These are phyloP conservation scores for Luffa acutangula DNA, from an alignment of 306 rosid genomes.

Conservation along the genomic window DNA sequence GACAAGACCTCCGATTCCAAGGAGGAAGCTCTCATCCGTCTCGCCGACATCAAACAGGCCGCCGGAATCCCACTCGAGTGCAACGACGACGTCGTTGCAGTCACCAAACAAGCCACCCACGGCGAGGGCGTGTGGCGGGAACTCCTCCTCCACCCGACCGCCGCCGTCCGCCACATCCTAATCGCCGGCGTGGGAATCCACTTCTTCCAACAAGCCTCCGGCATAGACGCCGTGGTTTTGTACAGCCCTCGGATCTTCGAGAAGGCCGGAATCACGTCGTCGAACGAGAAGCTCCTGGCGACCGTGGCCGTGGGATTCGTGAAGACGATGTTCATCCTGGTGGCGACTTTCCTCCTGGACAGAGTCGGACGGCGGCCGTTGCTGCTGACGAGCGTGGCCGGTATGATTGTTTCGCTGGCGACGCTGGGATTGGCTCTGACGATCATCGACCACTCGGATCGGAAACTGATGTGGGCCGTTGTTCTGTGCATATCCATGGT, in stretches of 20 bases:
- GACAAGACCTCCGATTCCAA: conserved; percentile 41
- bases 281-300: conserved; percentile 19
- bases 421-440: conserved; percentile 33
- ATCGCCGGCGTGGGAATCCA: conserved; percentile 41
- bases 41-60: conserved; percentile 45
- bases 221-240: conserved; percentile 50
- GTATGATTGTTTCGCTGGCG: conserved; percentile 38
- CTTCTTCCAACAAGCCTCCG: conserved; percentile 52
- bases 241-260: conserved; percentile 47
- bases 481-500: conserved; percentile 33
- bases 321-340: conserved; percentile 33
- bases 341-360: conserved; percentile 45
- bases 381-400: conserved; percentile 33
- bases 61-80: conserved; percentile 33
- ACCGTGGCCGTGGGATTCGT: conserved; percentile 52
- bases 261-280: conserved; percentile 35
- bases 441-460: neutral
- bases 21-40: conserved; percentile 35
- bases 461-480: conserved; percentile 36
- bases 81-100: conserved; percentile 28
- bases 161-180: conserved; percentile 40
- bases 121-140: conserved; percentile 58
- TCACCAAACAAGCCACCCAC: neutral
- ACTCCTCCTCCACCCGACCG: conserved; percentile 34
- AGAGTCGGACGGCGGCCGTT: conserved; percentile 45